These are phyloP conservation scores for Discostella pseudostelligera DNA, from an alignment of 108 stramenopile genomes.

Conservation along the genomic window DNA sequence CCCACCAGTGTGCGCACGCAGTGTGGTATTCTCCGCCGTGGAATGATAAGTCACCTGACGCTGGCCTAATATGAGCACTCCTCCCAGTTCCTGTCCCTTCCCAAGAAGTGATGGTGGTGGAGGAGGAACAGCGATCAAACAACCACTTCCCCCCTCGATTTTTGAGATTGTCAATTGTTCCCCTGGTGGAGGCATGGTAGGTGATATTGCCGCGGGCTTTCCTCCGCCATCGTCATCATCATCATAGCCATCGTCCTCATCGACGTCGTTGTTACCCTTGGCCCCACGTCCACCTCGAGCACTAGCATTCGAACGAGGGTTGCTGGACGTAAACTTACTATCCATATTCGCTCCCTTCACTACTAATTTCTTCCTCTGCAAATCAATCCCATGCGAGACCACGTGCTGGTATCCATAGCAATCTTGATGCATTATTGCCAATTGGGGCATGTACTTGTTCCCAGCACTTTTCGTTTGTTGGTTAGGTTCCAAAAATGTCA, in stretches of 20 bases:
- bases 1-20: not conserved
- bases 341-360: not conserved
- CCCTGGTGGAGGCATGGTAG: conserved; percentile 22
- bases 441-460: conserved; percentile 51
- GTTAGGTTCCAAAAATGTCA: conserved; percentile 57
- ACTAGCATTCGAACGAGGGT: no score
- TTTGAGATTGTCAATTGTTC: conserved; percentile 45
- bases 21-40: conserved; percentile 17
- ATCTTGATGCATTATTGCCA: conserved; percentile 79
- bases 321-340: no score
- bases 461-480: not conserved
- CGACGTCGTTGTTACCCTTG: not conserved
- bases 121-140: conserved; percentile 70
- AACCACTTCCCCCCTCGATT: conserved; percentile 71
- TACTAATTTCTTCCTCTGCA: conserved; percentile 47
- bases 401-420: conserved; percentile 70
- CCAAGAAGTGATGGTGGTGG: not conserved
- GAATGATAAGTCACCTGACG: conserved; percentile 71
- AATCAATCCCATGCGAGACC: conserved; percentile 58
- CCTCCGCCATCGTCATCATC: conserved; percentile 1
- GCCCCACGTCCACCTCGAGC: conserved; percentile 16
- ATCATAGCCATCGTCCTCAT: not conserved
- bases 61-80: conserved; percentile 78
- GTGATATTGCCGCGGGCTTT: conserved; percentile 8
- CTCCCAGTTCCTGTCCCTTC: conserved; percentile 37